Conservation (phyloP, 2,329 filamentous ascomycete genomes). For the Neofusicoccum sp. region DNA sequence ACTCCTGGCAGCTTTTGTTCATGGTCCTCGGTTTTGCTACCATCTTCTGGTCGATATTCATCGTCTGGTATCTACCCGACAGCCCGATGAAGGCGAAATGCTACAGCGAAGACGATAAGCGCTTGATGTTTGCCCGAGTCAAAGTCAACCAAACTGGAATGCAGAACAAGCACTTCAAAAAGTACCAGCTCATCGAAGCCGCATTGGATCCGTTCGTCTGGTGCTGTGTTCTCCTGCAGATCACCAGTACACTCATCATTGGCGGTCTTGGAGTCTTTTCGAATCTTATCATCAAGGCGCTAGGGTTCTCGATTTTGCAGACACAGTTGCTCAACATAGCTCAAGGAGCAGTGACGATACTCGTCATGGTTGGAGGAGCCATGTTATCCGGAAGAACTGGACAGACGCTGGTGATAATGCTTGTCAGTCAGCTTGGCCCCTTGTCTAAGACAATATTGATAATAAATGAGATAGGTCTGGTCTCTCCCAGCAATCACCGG, state of each 20-base stretch:
- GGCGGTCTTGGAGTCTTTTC: slow-evolving; percentile 40
- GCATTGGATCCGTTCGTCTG: slow-evolving; percentile 27
- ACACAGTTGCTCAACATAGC: slow-evolving; percentile 33
- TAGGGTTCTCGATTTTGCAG: slow-evolving; percentile 29
- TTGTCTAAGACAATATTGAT: neutral
- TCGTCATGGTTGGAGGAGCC: slow-evolving; percentile 28
- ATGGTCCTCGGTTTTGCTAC: slow-evolving; percentile 52
- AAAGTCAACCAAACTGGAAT: slow-evolving; percentile 44
- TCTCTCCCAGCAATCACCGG: slow-evolving; percentile 24
- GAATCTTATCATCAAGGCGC: slow-evolving; percentile 31
- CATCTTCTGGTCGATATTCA: slow-evolving; percentile 39
- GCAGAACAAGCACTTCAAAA: slow-evolving; percentile 23
- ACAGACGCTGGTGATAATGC: slow-evolving; percentile 27
- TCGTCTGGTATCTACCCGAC: slow-evolving; percentile 51
- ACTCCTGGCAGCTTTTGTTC: slow-evolving; percentile 45
- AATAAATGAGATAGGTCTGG: neutral
- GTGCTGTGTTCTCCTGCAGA: slow-evolving; percentile 26
- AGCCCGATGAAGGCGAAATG: slow-evolving; percentile 62
- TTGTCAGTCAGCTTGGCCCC: slow-evolving; percentile 18
- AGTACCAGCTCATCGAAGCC: slow-evolving; percentile 26
- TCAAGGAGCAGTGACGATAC: slow-evolving; percentile 26
- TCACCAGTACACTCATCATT: slow-evolving; percentile 29
- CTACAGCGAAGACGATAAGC: slow-evolving; percentile 54
- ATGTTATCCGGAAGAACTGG: slow-evolving; percentile 22
- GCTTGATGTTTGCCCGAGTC: slow-evolving; percentile 57